Conservation (phyloP, 441 rosid genomes). For the Raphanus hybrid region DNA sequence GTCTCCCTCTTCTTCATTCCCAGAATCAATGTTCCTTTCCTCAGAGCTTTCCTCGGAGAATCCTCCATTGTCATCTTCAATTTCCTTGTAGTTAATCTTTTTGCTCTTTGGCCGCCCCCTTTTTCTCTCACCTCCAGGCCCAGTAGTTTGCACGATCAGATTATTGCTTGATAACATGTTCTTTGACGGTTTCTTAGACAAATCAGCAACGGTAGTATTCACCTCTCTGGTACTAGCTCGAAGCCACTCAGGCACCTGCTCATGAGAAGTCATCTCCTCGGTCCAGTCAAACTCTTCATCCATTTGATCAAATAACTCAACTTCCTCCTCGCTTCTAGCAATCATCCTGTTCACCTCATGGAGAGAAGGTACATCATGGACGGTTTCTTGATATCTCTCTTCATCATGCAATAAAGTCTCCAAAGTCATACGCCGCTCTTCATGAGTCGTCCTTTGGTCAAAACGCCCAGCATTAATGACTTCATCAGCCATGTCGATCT, state of each 20-base stretch:
- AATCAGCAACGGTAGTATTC: constrained; percentile 68
- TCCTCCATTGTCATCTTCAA: constrained; percentile 91
- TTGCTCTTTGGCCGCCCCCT: constrained; percentile 96
- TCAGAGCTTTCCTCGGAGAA: constrained; percentile 95
- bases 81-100: constrained; percentile 94
- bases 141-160: constrained; percentile 59
- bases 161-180: constrained; percentile 60
- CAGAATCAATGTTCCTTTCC: constrained; percentile 83
- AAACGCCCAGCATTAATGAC: constrained; percentile 99
- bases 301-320: constrained; percentile 99
- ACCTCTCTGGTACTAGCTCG: constrained; percentile 90
- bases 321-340: constrained; percentile 96
- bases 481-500: constrained; percentile 99
- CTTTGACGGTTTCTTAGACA: constrained; percentile 93
- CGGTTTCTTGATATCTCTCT: constrained; percentile 96
- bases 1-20: constrained; percentile 92
- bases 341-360: constrained; percentile 97
- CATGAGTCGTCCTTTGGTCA: constrained; percentile 99
- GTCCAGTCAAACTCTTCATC: constrained; percentile 98
- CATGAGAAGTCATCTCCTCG: constrained; percentile 92
- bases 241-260: constrained; percentile 97
- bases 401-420: constrained; percentile 99
- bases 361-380: constrained; percentile 98
- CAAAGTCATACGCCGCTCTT: constrained; percentile 97
- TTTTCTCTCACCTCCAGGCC: constrained; percentile 74